Evolutionary conservation across 2,329 filamentous ascomycete genomes (phyloP), one percentile per base, ranked within the genome.

Genomic region (Cercospora zeae-maydis): DNA sequence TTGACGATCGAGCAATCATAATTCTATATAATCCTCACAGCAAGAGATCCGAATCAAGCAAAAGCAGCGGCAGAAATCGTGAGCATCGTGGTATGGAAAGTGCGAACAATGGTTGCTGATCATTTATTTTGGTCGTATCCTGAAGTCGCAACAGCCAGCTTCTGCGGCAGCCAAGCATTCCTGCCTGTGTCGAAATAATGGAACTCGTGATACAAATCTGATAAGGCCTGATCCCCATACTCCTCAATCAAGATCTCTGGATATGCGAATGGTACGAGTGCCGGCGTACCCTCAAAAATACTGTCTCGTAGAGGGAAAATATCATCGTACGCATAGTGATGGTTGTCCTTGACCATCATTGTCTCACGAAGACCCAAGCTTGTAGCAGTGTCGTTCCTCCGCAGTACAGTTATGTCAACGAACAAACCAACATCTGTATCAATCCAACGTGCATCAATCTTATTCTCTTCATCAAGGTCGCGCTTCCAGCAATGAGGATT

Each of bases 381-480:
- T 13, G 27, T 52, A n/a, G 76, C 0, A 7, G 74, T 74, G 14
- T 75, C 68, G 64, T 84, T 80, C 10, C 77, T 77, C 56, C 83
- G 77, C 4, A 87, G 76, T 5, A 83, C 81, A 0, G 84, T 86
- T 63, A 87, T 85, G 70, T 87, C 85, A 67, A 87, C 86, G 68
- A 85, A 87, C 0, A 87, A 72, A 0, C 85, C 85, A 0, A 81
- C 85, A 0, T 80, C 75, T 19, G 78, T 85, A 69, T 87, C 84
- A 64, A 87, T 85, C 84, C 84, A 87, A 21, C 85, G 78, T 9
- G 81, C 84, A 69, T 87, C 84, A 59, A 87, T 87, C 33, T 82
- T 77, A 64, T 87, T 87, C 54, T 79, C 67, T 11, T 60, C 73
- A 66, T 87, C 85, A 4, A 73, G 58, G 0, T 73, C 78, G 1